phyloP scores from a whole-genome alignment of 2,329 filamentous ascomycete species.

The Calycina marina region DNA sequence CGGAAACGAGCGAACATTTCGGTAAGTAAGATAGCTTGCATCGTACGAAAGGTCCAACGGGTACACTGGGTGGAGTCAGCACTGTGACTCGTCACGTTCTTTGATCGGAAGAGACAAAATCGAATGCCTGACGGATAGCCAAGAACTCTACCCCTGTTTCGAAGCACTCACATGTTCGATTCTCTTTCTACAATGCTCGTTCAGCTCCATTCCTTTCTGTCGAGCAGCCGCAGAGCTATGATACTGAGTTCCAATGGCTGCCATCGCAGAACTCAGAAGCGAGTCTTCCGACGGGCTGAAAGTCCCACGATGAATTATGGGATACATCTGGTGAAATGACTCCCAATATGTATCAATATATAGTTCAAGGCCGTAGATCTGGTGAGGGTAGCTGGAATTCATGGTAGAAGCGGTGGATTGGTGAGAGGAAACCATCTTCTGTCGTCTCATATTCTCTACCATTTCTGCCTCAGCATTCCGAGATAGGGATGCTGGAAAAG shows the following conservation, averaged over 20 bases:
- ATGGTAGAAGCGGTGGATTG: slow-evolving; percentile 10
- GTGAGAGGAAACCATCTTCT: slow-evolving; percentile 11
- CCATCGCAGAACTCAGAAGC: slow-evolving; percentile 17
- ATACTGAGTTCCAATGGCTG: slow-evolving; percentile 21
- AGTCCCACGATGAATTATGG: slow-evolving; percentile 18
- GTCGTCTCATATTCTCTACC: slow-evolving; percentile 14
- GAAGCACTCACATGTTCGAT: slow-evolving; percentile 17
- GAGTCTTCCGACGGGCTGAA: slow-evolving; percentile 11
- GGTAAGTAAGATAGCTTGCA: slow-evolving; percentile 22
- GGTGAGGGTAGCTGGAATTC: slow-evolving; percentile 7
- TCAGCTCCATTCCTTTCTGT: slow-evolving; percentile 16
- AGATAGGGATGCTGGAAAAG: slow-evolving; percentile 18
- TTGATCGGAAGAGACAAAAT: no score
- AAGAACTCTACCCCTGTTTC: no score
- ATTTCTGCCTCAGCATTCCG: slow-evolving; percentile 17
- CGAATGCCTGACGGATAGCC: no score
- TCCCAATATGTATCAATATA: slow-evolving; percentile 19
- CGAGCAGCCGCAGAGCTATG: slow-evolving; percentile 16
- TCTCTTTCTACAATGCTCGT: slow-evolving; percentile 16
- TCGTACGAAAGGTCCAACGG: slow-evolving; percentile 15
- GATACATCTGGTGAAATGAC: slow-evolving; percentile 15
- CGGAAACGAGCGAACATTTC: slow-evolving; percentile 20
- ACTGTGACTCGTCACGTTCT: background rate
- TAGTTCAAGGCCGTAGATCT: slow-evolving; percentile 8
- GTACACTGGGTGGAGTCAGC: slow-evolving; percentile 9